Evolutionary conservation across 2,329 filamentous ascomycete genomes (phyloP).

Genomic region (Periglandula ipomoeae): DNA sequence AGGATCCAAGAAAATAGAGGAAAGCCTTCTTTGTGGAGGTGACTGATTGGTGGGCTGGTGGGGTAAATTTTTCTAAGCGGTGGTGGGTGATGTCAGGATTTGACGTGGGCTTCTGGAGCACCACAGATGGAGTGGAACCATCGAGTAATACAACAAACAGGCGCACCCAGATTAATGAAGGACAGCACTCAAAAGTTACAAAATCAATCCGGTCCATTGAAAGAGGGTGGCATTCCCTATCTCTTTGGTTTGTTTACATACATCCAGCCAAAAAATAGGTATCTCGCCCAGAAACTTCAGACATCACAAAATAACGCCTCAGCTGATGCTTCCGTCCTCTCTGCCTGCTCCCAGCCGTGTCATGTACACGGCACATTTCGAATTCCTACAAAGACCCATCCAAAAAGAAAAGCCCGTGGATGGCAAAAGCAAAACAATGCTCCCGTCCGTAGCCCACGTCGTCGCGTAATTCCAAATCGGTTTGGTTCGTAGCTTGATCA

Average conservation of each 20-base stretch:
- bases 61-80: conserved; percentile 28
- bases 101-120: neutral
- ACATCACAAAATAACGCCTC: conserved; percentile 11
- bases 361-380: neutral
- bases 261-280: conserved; percentile 10
- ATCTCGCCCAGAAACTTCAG: conserved; percentile 9
- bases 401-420: conserved; percentile 6
- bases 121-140: no score
- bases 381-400: conserved; percentile 8
- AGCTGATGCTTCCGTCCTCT: conserved; percentile 8
- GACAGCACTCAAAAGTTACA: neutral
- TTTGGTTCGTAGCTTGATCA: neutral
- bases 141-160: no score
- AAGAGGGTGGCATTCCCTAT: conserved; percentile 1
- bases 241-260: conserved; percentile 1
- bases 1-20: neutral
- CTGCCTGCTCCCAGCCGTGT: neutral
- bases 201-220: conserved; percentile 22
- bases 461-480: conserved; percentile 3
- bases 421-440: neutral
- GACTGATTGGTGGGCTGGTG: conserved; percentile 19
- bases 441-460: neutral
- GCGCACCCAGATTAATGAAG: no score
- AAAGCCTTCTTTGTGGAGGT: conserved; percentile 3
- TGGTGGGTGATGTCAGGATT: neutral